These are phyloP conservation scores for Colletotrichum karsti DNA, from an alignment of 2,329 filamentous ascomycete genomes.

Conservation along the genomic window DNA sequence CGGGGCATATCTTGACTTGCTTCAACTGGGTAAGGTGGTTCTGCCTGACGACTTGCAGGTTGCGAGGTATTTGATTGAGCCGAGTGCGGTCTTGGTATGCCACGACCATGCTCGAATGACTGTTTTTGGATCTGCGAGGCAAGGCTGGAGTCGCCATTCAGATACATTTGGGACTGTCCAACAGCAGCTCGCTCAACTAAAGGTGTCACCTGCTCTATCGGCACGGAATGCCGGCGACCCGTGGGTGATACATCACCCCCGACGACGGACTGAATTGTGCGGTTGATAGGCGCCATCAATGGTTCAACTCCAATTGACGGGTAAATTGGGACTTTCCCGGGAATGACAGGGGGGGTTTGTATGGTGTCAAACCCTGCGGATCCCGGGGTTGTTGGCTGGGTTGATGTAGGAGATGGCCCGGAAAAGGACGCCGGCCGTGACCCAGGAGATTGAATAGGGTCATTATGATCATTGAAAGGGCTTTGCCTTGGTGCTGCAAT, in stretches of 20 bases:
- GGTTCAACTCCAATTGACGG: background rate
- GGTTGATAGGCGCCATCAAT: background rate
- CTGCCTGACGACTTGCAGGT: background rate
- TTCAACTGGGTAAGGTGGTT: background rate
- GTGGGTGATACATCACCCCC: background rate
- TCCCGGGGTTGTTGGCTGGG: background rate
- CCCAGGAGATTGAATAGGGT: background rate
- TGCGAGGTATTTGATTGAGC: background rate
- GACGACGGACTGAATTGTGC: background rate
- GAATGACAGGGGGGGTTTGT: constrained; percentile 20
- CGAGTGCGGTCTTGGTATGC: background rate
- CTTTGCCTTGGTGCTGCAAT: background rate
- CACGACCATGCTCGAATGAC: background rate
- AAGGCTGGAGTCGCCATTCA: background rate
- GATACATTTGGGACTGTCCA: background rate
- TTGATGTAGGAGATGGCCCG: background rate
- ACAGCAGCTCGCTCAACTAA: background rate
- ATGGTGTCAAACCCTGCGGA: background rate
- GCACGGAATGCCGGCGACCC: constrained; percentile 14
- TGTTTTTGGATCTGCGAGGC: background rate
- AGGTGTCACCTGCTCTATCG: background rate
- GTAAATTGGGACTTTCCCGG: background rate
- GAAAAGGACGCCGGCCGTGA: constrained; percentile 15
- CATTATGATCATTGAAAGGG: constrained; percentile 13
- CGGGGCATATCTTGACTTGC: background rate